These are phyloP conservation scores for Scutellaria baicalensis DNA, from an alignment of 257 asterid species.

Conservation along the genomic window DNA sequence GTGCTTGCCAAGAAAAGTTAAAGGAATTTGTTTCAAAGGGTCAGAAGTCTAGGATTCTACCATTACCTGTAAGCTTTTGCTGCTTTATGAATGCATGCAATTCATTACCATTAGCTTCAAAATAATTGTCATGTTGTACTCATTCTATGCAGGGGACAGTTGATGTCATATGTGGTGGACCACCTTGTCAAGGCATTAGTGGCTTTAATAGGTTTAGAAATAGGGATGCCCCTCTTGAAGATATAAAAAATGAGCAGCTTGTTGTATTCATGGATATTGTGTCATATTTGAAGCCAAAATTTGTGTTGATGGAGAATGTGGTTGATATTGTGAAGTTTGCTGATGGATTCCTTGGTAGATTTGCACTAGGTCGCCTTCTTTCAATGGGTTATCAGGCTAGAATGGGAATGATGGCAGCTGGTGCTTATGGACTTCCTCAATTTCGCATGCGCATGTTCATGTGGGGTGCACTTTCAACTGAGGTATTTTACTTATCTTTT, in stretches of 20 bases:
- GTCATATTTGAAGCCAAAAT: conserved; percentile 45
- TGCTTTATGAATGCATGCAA: background rate
- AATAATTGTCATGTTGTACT: background rate
- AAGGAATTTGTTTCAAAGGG: conserved; percentile 49
- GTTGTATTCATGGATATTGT: conserved; percentile 67
- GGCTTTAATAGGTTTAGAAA: conserved; percentile 73
- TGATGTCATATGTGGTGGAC: conserved; percentile 90
- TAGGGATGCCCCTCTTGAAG: conserved; percentile 40
- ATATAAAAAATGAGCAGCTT: conserved; percentile 57
- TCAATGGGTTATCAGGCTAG: conserved; percentile 67
- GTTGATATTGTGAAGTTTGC: conserved; percentile 68
- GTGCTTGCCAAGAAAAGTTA: conserved; percentile 58
- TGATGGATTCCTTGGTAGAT: conserved; percentile 60
- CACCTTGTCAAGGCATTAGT: conserved; percentile 95
- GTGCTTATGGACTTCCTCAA: conserved; percentile 84
- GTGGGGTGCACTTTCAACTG: conserved; percentile 75
- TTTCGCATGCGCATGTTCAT: conserved; percentile 67
- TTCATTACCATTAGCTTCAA: background rate
- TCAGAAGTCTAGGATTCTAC: conserved; percentile 42
- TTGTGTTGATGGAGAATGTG: conserved; percentile 81
- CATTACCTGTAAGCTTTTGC: conserved; percentile 65
- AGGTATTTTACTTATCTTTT: conserved; percentile 31
- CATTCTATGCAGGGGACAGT: conserved; percentile 46
- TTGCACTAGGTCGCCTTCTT: conserved; percentile 63
- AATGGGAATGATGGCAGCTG: conserved; percentile 85